These are phyloP conservation scores for Crataegus laevigata DNA, from an alignment of 306 rosid genomes.

Conservation along the genomic window DNA sequence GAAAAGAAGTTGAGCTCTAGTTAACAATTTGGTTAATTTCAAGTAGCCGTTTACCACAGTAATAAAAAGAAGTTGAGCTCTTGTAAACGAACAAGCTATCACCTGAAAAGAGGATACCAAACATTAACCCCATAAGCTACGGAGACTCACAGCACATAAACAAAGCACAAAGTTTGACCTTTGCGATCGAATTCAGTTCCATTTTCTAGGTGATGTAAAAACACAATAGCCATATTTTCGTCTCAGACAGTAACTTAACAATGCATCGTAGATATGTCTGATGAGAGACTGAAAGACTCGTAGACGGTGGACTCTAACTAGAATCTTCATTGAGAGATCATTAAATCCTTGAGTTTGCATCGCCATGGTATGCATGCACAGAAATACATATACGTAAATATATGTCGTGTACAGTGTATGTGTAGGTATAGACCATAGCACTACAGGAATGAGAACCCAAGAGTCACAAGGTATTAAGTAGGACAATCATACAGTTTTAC, in stretches of 20 bases:
- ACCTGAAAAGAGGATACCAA: not conserved
- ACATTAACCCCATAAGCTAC: not conserved
- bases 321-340: not conserved
- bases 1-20: too few relatives aligned
- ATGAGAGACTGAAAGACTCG: not conserved
- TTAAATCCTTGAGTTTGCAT: not conserved
- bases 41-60: too few relatives aligned
- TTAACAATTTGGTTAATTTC: too few relatives aligned
- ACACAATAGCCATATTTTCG: not conserved
- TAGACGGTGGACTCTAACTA: not conserved
- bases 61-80: too few relatives aligned
- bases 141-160: not conserved
- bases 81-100: too few relatives aligned
- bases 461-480: not conserved
- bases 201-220: not conserved
- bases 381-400: not conserved
- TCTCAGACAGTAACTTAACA: not conserved
- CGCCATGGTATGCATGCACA: not conserved
- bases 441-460: not conserved
- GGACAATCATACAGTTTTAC: not conserved
- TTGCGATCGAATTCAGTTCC: not conserved
- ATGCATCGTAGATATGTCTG: not conserved
- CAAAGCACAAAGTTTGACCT: not conserved
- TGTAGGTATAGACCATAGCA: not conserved
- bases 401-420: not conserved